Evolutionary conservation across 495 filamentous ascomycete species (phyloP).

Genomic region (Rhizodiscina lignyota): DNA sequence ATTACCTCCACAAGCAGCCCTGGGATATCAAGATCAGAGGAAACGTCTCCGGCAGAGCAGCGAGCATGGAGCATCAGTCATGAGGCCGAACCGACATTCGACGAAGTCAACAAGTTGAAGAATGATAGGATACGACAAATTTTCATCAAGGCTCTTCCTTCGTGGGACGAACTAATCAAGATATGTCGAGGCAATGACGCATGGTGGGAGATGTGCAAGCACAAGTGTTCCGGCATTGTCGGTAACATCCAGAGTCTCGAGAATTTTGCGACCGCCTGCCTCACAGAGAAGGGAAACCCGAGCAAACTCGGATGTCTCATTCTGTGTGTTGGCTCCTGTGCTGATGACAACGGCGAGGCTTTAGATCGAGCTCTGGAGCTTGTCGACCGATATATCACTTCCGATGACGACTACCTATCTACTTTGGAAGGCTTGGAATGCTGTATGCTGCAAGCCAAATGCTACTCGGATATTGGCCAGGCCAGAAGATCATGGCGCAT

Average conservation of each 20-base stretch:
- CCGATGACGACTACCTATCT: constrained; percentile 30
- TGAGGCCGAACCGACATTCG: too few relatives aligned
- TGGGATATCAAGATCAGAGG: too few relatives aligned
- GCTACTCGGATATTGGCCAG: constrained; percentile 31
- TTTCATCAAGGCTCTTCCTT: too few relatives aligned
- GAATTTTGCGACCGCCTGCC: constrained; percentile 9
- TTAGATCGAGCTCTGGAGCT: constrained; percentile 18
- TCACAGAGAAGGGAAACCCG: constrained; percentile 11
- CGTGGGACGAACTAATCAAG: too few relatives aligned
- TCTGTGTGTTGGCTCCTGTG: constrained; percentile 10
- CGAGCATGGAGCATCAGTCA: too few relatives aligned
- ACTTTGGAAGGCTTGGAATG: constrained; percentile 35
- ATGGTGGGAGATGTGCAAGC: constrained; percentile 14
- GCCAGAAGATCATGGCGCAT: constrained; percentile 34
- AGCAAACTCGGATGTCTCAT: constrained; percentile 14
- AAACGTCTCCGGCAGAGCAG: too few relatives aligned
- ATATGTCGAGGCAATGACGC: constrained; percentile 11
- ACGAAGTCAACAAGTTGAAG: too few relatives aligned
- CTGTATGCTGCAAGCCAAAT: constrained; percentile 28
- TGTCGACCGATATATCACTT: constrained; percentile 26
- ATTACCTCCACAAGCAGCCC: too few relatives aligned
- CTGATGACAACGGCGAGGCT: constrained; percentile 6
- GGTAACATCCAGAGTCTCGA: constrained; percentile 2
- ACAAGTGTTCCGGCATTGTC: constrained; percentile 13
- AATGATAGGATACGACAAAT: too few relatives aligned